Evolutionary conservation across 2,329 filamentous ascomycete species (phyloP).

Genomic region (Sphaerulina musiva): DNA sequence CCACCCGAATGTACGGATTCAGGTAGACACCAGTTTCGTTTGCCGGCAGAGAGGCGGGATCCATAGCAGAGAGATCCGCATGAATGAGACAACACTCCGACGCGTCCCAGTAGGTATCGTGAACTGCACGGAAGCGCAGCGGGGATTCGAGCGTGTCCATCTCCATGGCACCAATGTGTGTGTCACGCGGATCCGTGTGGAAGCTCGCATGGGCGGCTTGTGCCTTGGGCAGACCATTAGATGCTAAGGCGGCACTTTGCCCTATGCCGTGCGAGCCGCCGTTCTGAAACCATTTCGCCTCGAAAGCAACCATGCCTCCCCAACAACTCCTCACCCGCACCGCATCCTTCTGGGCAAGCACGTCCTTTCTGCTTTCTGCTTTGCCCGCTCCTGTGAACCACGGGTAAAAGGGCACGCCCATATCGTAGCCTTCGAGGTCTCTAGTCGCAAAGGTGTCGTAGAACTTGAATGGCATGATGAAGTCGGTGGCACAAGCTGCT

Average conservation of each 20-base stretch:
- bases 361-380: conserved; percentile 52
- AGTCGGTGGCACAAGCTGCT: conserved; percentile 66
- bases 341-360: conserved; percentile 55
- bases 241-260: not conserved
- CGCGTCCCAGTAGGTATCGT: conserved; percentile 42
- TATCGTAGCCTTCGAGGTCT: conserved; percentile 57
- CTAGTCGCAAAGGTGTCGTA: conserved; percentile 70
- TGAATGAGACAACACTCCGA: conserved; percentile 47
- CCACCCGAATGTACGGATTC: conserved; percentile 68
- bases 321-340: conserved; percentile 68
- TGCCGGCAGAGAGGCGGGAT: conserved; percentile 18
- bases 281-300: conserved; percentile 53
- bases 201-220: conserved; percentile 7
- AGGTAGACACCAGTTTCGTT: conserved; percentile 58
- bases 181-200: conserved; percentile 8
- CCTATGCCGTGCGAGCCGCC: conserved; percentile 4
- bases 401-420: conserved; percentile 61
- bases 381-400: conserved; percentile 54
- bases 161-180: not conserved
- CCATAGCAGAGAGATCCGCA: conserved; percentile 37
- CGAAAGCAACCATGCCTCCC: conserved; percentile 68
- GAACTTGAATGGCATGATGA: conserved; percentile 59
- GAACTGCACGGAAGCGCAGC: conserved; percentile 40
- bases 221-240: not conserved
- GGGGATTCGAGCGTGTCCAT: conserved; percentile 31